A percentile compares a stretch with the other conserved stretches of the same genome.
These are phyloP conservation scores for Chamaenerion angustifolium DNA, from an alignment of 345 rosid genomes.

Conservation along the genomic window DNA sequence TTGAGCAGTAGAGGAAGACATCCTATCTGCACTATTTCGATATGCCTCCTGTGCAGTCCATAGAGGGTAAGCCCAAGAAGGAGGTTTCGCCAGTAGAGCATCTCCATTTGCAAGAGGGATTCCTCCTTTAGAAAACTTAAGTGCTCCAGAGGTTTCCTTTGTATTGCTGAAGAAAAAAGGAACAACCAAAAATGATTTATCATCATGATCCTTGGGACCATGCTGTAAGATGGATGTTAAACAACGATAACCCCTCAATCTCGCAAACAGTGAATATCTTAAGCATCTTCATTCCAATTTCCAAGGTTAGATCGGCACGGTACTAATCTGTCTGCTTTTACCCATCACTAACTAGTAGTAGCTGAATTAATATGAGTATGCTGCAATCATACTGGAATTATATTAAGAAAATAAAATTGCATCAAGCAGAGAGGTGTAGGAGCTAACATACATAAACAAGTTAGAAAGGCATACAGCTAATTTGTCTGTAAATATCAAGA, in stretches of 20 bases:
- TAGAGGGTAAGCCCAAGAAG: constrained; percentile 99
- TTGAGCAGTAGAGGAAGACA: constrained; percentile 90
- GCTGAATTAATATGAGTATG: neutral
- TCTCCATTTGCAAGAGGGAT: constrained; percentile 98
- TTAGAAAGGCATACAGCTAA: neutral
- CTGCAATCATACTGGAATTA: neutral
- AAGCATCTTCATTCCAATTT: too few species aligned
- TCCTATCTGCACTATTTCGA: constrained; percentile 90
- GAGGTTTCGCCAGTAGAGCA: constrained; percentile 89
- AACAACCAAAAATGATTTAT: constrained; percentile 8
- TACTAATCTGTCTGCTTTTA: neutral
- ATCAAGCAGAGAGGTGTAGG: neutral
- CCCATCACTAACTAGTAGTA: neutral
- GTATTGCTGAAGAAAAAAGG: constrained; percentile 26
- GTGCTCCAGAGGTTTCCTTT: constrained; percentile 58
- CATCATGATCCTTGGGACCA: too few species aligned
- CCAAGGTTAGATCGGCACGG: too few species aligned
- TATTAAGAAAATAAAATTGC: neutral
- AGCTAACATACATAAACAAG: neutral
- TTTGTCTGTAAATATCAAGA: neutral
- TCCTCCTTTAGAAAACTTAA: constrained; percentile 90
- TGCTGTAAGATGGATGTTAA: too few species aligned
- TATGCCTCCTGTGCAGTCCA: constrained; percentile 94
- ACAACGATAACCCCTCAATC: too few species aligned
- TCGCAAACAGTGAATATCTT: too few species aligned